A percentile compares a stretch with the other conserved stretches of the same genome.
Evolutionary conservation across 352 stramenopile genomes (phyloP).

Genomic region (Pythium monospermum): DNA sequence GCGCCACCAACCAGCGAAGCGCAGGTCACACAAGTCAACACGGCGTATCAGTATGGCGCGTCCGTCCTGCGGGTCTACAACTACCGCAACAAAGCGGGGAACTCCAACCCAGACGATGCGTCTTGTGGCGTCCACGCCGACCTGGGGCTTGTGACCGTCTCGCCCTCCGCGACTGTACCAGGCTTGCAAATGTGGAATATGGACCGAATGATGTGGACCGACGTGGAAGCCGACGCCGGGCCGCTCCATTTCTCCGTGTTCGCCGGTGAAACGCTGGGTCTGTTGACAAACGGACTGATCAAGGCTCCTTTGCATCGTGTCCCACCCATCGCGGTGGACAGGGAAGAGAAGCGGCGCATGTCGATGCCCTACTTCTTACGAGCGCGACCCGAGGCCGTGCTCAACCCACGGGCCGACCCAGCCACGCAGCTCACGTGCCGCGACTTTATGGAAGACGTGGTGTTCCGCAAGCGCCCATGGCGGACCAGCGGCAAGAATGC

Average conservation of each 20-base stretch:
- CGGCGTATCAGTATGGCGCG: conserved; percentile 69
- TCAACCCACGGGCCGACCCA: conserved; percentile 46
- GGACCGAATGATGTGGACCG: conserved; percentile 74
- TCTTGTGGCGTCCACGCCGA: conserved; percentile 79
- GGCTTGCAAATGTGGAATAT: conserved; percentile 86
- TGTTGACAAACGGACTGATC: conserved; percentile 73
- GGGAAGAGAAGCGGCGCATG: conserved; percentile 63
- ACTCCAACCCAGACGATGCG: conserved; percentile 40
- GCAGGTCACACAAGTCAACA: conserved; percentile 26
- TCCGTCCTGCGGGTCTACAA: conserved; percentile 84
- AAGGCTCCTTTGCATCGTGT: conserved; percentile 72
- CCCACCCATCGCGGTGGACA: conserved; percentile 53
- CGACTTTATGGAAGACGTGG: conserved; percentile 80
- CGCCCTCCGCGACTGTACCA: conserved; percentile 61
- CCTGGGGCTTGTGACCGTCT: conserved; percentile 74
- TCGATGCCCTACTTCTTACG: conserved; percentile 85
- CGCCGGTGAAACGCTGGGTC: conserved; percentile 67
- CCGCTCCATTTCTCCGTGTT: conserved; percentile 76
- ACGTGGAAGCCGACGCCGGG: conserved; percentile 61
- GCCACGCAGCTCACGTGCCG: conserved; percentile 50
- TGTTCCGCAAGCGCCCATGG: conserved; percentile 81
- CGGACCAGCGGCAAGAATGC: conserved; percentile 36
- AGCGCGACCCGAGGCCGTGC: conserved; percentile 38
- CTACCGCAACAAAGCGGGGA: conserved; percentile 62
- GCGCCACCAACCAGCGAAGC: conserved; percentile 22